These are phyloP conservation scores for Spathaspora sp. DNA, from an alignment of 805 yeast species.

Conservation along the genomic window DNA sequence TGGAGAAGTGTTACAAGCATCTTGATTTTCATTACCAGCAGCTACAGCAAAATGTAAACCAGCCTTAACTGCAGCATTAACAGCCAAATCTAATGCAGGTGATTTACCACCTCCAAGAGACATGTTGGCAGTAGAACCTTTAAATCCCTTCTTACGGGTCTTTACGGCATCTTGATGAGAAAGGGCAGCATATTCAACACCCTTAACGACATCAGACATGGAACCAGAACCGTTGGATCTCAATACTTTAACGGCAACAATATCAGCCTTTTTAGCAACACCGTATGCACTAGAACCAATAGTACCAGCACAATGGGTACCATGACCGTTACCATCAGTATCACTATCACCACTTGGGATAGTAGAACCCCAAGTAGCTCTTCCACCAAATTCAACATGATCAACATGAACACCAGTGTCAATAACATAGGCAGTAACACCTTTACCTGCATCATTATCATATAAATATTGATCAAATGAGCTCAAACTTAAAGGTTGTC, in stretches of 20 bases:
- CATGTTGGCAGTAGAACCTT: constrained; percentile 89
- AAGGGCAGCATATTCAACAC: constrained; percentile 80
- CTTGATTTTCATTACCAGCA: constrained; percentile 92
- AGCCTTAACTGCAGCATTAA: constrained; percentile 81
- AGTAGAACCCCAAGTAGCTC: constrained; percentile 86
- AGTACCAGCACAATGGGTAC: constrained; percentile 97
- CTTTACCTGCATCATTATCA: constrained; percentile 73
- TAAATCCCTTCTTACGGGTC: constrained; percentile 58
- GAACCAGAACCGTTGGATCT: constrained; percentile 80
- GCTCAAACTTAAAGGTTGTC: constrained; percentile 63
- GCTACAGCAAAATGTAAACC: constrained; percentile 95
- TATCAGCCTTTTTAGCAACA: constrained; percentile 74
- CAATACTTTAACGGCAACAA: constrained; percentile 82
- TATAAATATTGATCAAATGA: constrained; percentile 71
- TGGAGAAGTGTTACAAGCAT: constrained; percentile 91
- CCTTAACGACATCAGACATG: constrained; percentile 80
- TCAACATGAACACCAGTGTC: constrained; percentile 82
- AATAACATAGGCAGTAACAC: constrained; percentile 81
- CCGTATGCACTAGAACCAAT: constrained; percentile 79
- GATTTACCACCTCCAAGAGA: constrained; percentile 93
- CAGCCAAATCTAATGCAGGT: constrained; percentile 81
- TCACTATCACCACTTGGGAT: constrained; percentile 69
- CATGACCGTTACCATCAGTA: constrained; percentile 87
- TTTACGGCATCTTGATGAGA: constrained; percentile 56
- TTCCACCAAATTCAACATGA: constrained; percentile 76